phyloP scores from a whole-genome alignment of 2,329 filamentous ascomycete genomes.

The Diaporthe batatas region DNA sequence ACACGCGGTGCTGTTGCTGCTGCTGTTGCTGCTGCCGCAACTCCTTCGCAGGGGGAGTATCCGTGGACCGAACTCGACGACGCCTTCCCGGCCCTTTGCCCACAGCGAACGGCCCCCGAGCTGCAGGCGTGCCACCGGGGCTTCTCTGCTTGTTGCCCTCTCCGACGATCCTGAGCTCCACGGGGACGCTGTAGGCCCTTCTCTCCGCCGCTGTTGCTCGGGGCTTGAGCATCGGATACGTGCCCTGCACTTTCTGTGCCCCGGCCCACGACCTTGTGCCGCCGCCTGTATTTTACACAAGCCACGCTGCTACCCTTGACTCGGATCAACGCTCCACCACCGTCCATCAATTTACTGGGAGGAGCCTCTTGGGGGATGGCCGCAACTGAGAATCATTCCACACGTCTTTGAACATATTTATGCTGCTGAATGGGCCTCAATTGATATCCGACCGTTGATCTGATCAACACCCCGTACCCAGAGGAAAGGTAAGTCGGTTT shows the following conservation, averaged over 20 bases:
- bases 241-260: conserved; percentile 14
- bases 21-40: not conserved
- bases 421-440: conserved; percentile 34
- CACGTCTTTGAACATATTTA: conserved; percentile 32
- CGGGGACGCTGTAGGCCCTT: not conserved
- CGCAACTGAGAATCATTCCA: conserved; percentile 11
- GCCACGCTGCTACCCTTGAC: conserved; percentile 21
- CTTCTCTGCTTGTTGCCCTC: conserved; percentile 6
- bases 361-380: conserved; percentile 34
- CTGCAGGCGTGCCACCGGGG: not conserved
- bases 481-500: conserved; percentile 29
- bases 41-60: not conserved
- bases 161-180: not conserved
- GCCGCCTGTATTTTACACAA: conserved; percentile 13
- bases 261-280: conserved; percentile 6
- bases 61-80: conserved; percentile 9
- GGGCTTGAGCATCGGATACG: conserved; percentile 9
- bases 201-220: conserved; percentile 1
- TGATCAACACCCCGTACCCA: conserved; percentile 34
- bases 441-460: conserved; percentile 36
- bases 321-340: conserved; percentile 31
- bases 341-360: conserved; percentile 28
- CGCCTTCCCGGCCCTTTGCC: not conserved
- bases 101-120: not conserved
- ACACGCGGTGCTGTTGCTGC: not conserved